A percentile compares a stretch with the other conserved stretches of the same genome.
Evolutionary conservation across 805 yeast genomes (phyloP).

Genomic region (Ogataea henricii): DNA sequence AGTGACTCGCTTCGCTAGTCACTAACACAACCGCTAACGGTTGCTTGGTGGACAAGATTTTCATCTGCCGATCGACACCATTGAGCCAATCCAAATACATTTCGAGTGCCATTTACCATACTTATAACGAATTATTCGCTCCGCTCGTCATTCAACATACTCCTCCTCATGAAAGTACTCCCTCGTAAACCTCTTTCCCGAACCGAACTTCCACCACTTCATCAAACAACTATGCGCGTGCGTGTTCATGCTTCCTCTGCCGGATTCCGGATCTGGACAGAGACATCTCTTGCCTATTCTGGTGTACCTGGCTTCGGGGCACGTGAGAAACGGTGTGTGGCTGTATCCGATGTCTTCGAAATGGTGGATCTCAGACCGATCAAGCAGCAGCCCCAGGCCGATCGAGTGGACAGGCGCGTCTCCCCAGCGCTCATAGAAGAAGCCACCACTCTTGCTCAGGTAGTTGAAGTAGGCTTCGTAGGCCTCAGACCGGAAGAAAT

Average conservation of each 20-base stretch:
- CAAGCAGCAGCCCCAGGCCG: conserved; percentile 61
- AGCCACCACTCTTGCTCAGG: conserved; percentile 71
- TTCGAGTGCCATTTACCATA: too few relatives aligned
- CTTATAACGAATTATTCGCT: too few relatives aligned
- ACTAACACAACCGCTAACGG: too few relatives aligned
- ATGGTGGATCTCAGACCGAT: conserved; percentile 64
- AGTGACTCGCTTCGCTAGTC: not conserved
- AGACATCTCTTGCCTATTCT: conserved; percentile 61
- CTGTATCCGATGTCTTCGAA: conserved; percentile 81
- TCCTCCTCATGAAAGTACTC: conserved; percentile 39
- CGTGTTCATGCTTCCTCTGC: conserved; percentile 41
- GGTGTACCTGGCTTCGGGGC: conserved; percentile 54
- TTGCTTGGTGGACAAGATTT: too few relatives aligned
- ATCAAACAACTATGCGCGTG: conserved; percentile 61
- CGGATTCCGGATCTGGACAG: conserved; percentile 47
- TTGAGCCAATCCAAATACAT: too few relatives aligned
- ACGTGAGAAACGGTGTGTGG: conserved; percentile 69
- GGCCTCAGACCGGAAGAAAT: conserved; percentile 67
- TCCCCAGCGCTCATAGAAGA: conserved; percentile 91
- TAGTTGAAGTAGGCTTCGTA: conserved; percentile 63
- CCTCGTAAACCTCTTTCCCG: conserved; percentile 58
- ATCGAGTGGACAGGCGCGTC: conserved; percentile 90
- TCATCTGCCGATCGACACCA: too few relatives aligned
- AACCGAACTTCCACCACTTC: conserved; percentile 75
- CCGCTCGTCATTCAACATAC: conserved; percentile 17